A percentile compares a stretch with the other conserved stretches of the same genome.
Evolutionary conservation across 345 rosid genomes (phyloP).

Genomic region (Leavenworthia alabamica): DNA sequence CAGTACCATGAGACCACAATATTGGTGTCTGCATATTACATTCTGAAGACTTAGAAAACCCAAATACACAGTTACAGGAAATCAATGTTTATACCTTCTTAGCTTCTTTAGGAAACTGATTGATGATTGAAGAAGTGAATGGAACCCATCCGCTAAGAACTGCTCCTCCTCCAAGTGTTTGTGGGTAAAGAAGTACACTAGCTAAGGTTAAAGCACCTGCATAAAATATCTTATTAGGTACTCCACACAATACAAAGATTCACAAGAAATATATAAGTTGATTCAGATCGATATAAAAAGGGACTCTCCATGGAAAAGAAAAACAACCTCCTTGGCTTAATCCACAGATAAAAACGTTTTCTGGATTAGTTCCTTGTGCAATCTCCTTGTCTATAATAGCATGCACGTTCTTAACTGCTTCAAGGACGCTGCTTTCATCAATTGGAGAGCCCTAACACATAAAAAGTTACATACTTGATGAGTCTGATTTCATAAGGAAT

Average conservation of each 20-base stretch:
- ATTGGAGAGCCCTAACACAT: constrained; percentile 51
- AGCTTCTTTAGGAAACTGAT: constrained; percentile 48
- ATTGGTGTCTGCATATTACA: constrained; percentile 58
- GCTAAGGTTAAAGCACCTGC: constrained; percentile 83
- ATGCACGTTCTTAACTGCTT: constrained; percentile 69
- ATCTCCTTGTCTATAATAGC: constrained; percentile 68
- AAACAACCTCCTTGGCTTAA: constrained; percentile 84
- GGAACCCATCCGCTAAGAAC: constrained; percentile 88
- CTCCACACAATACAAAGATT: neutral
- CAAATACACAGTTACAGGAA: neutral
- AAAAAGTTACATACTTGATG: neutral
- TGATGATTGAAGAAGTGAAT: constrained; percentile 46
- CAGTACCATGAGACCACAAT: constrained; percentile 73
- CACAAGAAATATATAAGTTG: neutral
- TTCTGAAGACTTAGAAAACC: neutral
- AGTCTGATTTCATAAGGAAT: neutral
- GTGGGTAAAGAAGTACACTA: constrained; percentile 68
- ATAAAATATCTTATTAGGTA: constrained; percentile 1
- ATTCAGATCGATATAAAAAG: neutral
- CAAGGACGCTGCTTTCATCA: constrained; percentile 54
- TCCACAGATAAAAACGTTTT: constrained; percentile 66
- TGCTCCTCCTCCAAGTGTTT: constrained; percentile 73
- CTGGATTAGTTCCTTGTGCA: constrained; percentile 54
- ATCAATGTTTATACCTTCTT: constrained; percentile 41
- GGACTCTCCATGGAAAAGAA: constrained; percentile 3